Base-by-base conservation (phyloP, 2,329 filamentous ascomycete species). In the Hypoxylon sp. region DNA sequence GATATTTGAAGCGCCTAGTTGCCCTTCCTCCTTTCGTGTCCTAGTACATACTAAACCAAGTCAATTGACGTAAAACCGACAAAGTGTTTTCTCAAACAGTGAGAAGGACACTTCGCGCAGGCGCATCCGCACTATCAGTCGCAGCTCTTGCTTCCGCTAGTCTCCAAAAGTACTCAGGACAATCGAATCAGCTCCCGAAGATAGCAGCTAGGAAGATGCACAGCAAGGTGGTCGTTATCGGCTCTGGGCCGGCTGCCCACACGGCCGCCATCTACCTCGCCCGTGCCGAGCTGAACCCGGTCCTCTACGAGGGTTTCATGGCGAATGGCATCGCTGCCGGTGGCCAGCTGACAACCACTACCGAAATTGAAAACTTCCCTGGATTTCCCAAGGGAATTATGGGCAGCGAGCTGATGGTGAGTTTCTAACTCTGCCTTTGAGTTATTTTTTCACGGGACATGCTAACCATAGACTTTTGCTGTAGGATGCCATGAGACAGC, bases 361-460 rank as follows among this genome's bases (percentile, higher is more conserved):
- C 97, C 77, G 97, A 99, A 75, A 90, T 99, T 67, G 96, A 99
- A 86, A 99, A 99, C 88, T 99, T 92, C 83, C 96, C 96, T 27
- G 96, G 96, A 53, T 99, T 98, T 85, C 92, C 93, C 77, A 89
- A 93, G 76, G 92, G 91, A 71, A 94, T 99, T 80, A 92, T 94
- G 82, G 96, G 96, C 73, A 83, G 88, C 63, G 91, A 94, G 78
- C 85, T 99, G 73, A 99, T 99, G 96, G 88, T 89, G 73, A 61
- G 85, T 77, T 37, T 2, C n/a, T 48, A 37, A 2, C 37, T 35
- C 17, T 11, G 40, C 46, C 2, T 7, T 22, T 17, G 20, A 10
- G 17, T n/a, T 50, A 31, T 49, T 17, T 6, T 7, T 53, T 14
- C 17, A 14, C 20, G 2, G 50, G 17, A 46, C 33, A 63, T 56